Base-by-base conservation (phyloP, 192 early-diverging fungal species). In the Coemansia sp. region DNA sequence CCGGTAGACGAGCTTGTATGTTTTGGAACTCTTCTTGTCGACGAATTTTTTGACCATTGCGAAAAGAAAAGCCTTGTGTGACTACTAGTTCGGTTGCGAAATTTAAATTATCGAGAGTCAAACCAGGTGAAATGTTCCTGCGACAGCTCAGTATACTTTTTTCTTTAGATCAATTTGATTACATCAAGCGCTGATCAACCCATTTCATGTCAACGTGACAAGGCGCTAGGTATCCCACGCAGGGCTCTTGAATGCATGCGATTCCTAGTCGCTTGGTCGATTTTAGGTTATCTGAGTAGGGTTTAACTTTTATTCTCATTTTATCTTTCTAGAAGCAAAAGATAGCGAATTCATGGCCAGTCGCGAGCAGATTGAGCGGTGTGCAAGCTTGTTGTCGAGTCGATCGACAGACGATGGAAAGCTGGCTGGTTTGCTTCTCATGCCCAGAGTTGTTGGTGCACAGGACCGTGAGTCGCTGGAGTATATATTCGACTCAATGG, bases 1-100 rank as follows among this genome's bases (percentile, higher is more conserved):
- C 71, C 97, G 89, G 83, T 97, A 95, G 27, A 98, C 92, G 34
- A 99, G 84, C 79, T 94, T 90, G 86, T 88, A 99, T 68, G 93
- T 90, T 59, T 89, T 88, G 50, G 96, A 88, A 33, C 84, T 87
- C 69, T 90, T 89, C 62, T 89, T 88, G 88, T 98, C 94, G 69
- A 98, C 95, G 77, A 99, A 99, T 46, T 84, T 69, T 60, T 79
- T 84, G 64, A 44, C 69, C 81, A 84, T 83, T 63, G 45, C 66
- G 39, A 59, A 60, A 21, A 19, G n/a, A 45, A 62, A 61, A 53
- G 51, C 21, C n/a, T n/a, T n/a, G n/a, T n/a, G n/a, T n/a, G n/a
- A n/a, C n/a, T n/a, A n/a, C n/a, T n/a, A n/a, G n/a, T n/a, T n/a
- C n/a, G 61, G 21, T 24, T 19, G 46, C 35, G n/a, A 24, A 42